Evolutionary conservation across 2,329 filamentous ascomycete species (phyloP).

Genomic region (Sclerotinia nivalis): DNA sequence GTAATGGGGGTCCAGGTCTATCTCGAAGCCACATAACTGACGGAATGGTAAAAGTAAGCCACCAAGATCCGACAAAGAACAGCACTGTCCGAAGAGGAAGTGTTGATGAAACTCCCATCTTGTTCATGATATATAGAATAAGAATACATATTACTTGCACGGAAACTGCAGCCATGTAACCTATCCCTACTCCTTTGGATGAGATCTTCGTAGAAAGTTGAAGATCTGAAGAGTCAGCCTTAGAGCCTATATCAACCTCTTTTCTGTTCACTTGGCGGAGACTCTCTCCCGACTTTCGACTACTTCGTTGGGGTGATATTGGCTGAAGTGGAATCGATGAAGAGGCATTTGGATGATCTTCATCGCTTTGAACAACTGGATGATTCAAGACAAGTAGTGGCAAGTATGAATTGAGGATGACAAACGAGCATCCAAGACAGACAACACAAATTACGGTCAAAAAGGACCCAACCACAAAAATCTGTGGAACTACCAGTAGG

Average conservation of each 20-base stretch:
- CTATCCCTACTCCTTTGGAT: constrained; percentile 88
- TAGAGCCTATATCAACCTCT: constrained; percentile 1
- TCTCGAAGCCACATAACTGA: constrained; percentile 84
- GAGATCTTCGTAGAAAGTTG: constrained; percentile 85
- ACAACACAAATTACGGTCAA: constrained; percentile 89
- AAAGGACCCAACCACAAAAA: constrained; percentile 77
- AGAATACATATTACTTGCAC: constrained; percentile 79
- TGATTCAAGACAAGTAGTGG: constrained; percentile 88
- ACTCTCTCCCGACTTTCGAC: constrained; percentile 3
- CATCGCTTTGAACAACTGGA: constrained; percentile 44
- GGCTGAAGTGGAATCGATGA: constrained; percentile 28
- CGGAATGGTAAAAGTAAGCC: constrained; percentile 88
- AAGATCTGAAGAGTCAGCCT: constrained; percentile 64
- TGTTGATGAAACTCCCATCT: constrained; percentile 53
- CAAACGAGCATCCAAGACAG: constrained; percentile 91
- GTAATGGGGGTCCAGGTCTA: constrained; percentile 81
- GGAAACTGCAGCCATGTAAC: constrained; percentile 82
- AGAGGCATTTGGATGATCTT: constrained; percentile 8
- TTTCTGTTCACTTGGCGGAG: not conserved
- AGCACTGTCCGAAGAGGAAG: constrained; percentile 86
- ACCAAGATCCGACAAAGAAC: constrained; percentile 87
- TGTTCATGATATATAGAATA: constrained; percentile 60
- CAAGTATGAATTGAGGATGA: constrained; percentile 90
- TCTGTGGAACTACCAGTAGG: constrained; percentile 69
- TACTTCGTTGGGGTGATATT: constrained; percentile 24